These are phyloP conservation scores for Grammothele lineata DNA, from an alignment of 768 basidiomycete genomes.

Conservation along the genomic window DNA sequence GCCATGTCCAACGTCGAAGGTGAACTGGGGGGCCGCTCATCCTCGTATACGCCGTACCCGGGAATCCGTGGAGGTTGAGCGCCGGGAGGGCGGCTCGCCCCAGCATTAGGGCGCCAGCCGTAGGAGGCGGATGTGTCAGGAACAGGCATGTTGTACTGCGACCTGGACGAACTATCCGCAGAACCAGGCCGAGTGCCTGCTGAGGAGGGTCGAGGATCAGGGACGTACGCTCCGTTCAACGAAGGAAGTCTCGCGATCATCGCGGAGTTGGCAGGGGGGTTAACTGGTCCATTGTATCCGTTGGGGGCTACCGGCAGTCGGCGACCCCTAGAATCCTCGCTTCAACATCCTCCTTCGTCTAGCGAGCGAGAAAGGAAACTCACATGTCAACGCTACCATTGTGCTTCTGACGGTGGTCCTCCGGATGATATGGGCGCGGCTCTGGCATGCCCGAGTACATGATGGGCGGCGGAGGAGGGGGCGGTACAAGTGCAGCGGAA, in stretches of 20 bases:
- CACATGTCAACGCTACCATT: slow-evolving; percentile 20
- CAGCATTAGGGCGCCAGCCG: slow-evolving; percentile 4
- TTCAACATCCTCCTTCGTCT: background rate
- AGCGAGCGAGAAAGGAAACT: background rate
- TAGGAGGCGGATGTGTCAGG: slow-evolving; percentile 13
- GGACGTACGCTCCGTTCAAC: slow-evolving; percentile 8
- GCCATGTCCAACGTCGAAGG: slow-evolving; percentile 16
- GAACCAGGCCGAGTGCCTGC: slow-evolving; percentile 14
- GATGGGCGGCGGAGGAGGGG: slow-evolving; percentile 17
- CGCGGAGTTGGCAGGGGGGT: slow-evolving; percentile 13
- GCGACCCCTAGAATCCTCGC: too few species aligned
- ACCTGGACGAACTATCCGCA: slow-evolving; percentile 9
- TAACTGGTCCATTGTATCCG: slow-evolving; percentile 11
- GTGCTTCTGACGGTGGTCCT: slow-evolving; percentile 14
- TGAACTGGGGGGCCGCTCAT: slow-evolving; percentile 18
- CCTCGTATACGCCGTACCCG: slow-evolving; percentile 17
- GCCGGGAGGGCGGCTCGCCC: slow-evolving; percentile 20
- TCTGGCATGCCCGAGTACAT: slow-evolving; percentile 16
- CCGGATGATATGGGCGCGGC: slow-evolving; percentile 12
- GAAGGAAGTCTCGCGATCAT: slow-evolving; percentile 13
- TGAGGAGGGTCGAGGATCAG: slow-evolving; percentile 16
- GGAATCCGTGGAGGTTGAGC: slow-evolving; percentile 26
- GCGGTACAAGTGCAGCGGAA: slow-evolving; percentile 13
- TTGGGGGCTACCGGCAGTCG: too few species aligned
- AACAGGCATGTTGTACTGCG: slow-evolving; percentile 19